Percentiles rank a stretch among this genome's conserved stretches.
Evolutionary conservation across 805 yeast species (phyloP).

Genomic region (Kazachstania taianensis): DNA sequence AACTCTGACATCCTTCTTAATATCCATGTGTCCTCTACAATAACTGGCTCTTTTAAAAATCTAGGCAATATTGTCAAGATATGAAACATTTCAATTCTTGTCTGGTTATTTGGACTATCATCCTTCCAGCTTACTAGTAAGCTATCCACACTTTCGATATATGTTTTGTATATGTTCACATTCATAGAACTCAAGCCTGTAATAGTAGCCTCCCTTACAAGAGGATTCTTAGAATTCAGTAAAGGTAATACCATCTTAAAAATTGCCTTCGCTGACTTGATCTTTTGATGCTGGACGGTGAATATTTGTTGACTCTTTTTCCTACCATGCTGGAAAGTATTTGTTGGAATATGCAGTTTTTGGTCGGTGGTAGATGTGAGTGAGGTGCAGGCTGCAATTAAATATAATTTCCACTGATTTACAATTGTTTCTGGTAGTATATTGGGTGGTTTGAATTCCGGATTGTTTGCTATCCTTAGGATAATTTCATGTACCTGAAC

Average conservation of each 20-base stretch:
- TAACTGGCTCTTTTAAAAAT: slow-evolving; percentile 40
- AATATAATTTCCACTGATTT: slow-evolving; percentile 80
- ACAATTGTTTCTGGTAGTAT: slow-evolving; percentile 60
- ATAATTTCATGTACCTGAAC: slow-evolving; percentile 76
- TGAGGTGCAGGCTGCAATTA: slow-evolving; percentile 87
- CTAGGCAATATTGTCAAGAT: slow-evolving; percentile 61
- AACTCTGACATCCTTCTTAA: slow-evolving; percentile 52
- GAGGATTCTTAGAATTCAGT: slow-evolving; percentile 54
- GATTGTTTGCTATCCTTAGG: slow-evolving; percentile 42
- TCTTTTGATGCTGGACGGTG: slow-evolving; percentile 79
- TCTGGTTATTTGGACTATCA: slow-evolving; percentile 31
- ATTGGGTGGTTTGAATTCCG: slow-evolving; percentile 23
- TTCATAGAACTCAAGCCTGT: slow-evolving; percentile 83
- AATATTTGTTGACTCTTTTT: slow-evolving; percentile 71
- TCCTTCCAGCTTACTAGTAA: slow-evolving; percentile 48
- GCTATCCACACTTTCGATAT: slow-evolving; percentile 65
- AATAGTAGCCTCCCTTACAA: slow-evolving; percentile 79
- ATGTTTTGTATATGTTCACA: slow-evolving; percentile 74
- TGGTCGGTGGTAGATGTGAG: slow-evolving; percentile 85
- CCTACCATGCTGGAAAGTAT: slow-evolving; percentile 50
- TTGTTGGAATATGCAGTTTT: slow-evolving; percentile 51
- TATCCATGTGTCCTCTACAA: slow-evolving; percentile 60
- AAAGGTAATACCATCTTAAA: slow-evolving; percentile 83
- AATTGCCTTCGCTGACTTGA: slow-evolving; percentile 84
- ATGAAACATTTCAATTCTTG: slow-evolving; percentile 71